phyloP scores from a whole-genome alignment of 2,329 filamentous ascomycete genomes.

The Fusarium denticulatum region DNA sequence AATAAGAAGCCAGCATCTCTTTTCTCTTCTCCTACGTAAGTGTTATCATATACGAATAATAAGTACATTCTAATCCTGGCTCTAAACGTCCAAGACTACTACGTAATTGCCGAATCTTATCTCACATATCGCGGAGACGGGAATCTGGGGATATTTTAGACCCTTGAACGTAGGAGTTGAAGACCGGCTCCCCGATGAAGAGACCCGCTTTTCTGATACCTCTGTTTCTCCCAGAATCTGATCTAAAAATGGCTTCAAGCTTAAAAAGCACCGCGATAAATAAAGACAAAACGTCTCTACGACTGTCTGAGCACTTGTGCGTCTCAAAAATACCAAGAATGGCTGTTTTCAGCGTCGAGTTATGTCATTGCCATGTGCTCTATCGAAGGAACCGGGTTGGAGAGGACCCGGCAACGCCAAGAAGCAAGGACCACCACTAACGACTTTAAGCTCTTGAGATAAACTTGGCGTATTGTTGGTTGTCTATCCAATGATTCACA shows the following conservation, averaged over 20 bases:
- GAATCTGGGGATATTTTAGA: background rate
- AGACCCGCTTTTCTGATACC: background rate
- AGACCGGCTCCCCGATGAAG: background rate
- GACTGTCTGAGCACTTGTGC: fast-evolving
- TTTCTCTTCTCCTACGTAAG: background rate
- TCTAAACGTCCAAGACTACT: background rate
- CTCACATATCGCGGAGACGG: background rate
- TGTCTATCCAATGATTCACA: background rate
- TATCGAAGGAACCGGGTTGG: background rate
- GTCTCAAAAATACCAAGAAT: background rate
- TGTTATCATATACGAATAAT: background rate
- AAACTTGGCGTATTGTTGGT: background rate
- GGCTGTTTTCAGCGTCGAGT: background rate
- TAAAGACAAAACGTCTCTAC: fast-evolving
- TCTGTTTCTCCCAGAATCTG: background rate
- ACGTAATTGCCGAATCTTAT: conserved; percentile 2
- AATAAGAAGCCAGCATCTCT: background rate
- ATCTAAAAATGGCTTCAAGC: background rate
- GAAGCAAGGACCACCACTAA: background rate
- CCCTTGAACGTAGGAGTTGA: background rate
- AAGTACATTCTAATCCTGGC: background rate
- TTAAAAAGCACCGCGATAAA: background rate
- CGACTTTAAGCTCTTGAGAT: conserved; percentile 5
- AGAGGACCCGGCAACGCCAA: background rate
- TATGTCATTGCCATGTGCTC: conserved; percentile 4